phyloP scores from a whole-genome alignment of 441 rosid genomes.

The Capsella rubella region DNA sequence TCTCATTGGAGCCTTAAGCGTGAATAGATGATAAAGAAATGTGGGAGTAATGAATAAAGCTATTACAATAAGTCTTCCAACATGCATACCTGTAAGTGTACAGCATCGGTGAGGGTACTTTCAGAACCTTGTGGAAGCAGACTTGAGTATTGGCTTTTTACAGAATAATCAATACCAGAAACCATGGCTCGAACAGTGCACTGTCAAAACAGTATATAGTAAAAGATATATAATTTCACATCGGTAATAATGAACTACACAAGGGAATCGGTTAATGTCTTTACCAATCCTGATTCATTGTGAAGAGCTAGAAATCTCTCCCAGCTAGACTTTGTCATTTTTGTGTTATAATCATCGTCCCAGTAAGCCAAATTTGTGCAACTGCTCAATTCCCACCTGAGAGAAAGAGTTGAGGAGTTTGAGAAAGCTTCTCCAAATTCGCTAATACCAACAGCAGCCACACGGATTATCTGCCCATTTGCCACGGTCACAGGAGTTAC shows the following conservation, averaged over 20 bases:
- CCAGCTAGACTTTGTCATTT: constrained; percentile 71
- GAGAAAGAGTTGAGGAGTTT: constrained; percentile 86
- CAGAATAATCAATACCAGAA: constrained; percentile 59
- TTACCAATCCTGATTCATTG: constrained; percentile 89
- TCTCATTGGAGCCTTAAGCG: neutral
- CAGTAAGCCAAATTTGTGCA: constrained; percentile 84
- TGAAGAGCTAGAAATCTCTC: constrained; percentile 83
- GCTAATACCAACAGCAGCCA: constrained; percentile 84
- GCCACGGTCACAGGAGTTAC: constrained; percentile 80
- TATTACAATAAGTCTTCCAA: constrained; percentile 15
- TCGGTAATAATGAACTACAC: constrained; percentile 14
- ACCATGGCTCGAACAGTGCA: constrained; percentile 84
- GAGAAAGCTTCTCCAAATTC: constrained; percentile 81
- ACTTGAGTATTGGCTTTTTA: constrained; percentile 49
- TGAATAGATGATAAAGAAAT: constrained; percentile 5
- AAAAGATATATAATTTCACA: neutral
- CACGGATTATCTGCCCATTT: constrained; percentile 82
- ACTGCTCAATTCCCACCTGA: constrained; percentile 80
- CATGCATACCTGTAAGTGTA: constrained; percentile 74
- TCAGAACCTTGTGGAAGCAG: constrained; percentile 55
- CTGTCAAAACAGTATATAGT: constrained; percentile 49
- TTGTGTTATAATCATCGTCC: constrained; percentile 64
- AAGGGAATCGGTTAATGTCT: constrained; percentile 1
- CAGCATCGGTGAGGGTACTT: constrained; percentile 75
- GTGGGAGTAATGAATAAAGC: constrained; percentile 13